Evolutionary conservation across 306 rosid genomes (phyloP).

Genomic region (Aeschynomene evenia): DNA sequence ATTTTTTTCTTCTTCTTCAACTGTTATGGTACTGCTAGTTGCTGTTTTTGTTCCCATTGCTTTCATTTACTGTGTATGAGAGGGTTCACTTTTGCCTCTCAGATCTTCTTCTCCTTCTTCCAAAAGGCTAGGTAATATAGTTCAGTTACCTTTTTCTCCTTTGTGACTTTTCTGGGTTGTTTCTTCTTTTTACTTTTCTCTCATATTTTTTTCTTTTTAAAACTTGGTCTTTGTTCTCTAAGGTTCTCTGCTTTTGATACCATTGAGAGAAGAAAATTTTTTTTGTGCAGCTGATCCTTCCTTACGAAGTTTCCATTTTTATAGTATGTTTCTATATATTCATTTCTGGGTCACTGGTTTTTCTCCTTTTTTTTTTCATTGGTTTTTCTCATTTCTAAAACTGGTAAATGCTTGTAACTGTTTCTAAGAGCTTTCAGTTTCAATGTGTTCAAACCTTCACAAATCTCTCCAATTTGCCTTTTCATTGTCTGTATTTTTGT

Average conservation of each 20-base stretch:
- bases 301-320: constrained; percentile 16
- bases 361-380: neutral
- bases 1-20: neutral
- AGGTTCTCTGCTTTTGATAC: neutral
- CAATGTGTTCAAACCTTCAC: neutral
- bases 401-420: neutral
- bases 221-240: neutral
- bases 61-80: neutral
- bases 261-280: neutral
- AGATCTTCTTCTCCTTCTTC: constrained; percentile 52
- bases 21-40: neutral
- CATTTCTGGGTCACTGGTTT: constrained; percentile 27
- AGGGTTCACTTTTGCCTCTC: constrained; percentile 3
- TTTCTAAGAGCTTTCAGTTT: neutral
- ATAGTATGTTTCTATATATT: constrained; percentile 25
- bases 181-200: neutral
- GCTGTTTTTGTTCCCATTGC: neutral
- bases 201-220: neutral
- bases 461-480: neutral
- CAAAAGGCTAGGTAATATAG: constrained; percentile 19
- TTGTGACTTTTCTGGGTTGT: neutral
- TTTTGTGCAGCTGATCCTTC: neutral
- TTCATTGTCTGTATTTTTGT: neutral
- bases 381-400: constrained; percentile 5
- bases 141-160: neutral